phyloP scores from a whole-genome alignment of 2,329 filamentous ascomycete species.

The Penicillium sp. region DNA sequence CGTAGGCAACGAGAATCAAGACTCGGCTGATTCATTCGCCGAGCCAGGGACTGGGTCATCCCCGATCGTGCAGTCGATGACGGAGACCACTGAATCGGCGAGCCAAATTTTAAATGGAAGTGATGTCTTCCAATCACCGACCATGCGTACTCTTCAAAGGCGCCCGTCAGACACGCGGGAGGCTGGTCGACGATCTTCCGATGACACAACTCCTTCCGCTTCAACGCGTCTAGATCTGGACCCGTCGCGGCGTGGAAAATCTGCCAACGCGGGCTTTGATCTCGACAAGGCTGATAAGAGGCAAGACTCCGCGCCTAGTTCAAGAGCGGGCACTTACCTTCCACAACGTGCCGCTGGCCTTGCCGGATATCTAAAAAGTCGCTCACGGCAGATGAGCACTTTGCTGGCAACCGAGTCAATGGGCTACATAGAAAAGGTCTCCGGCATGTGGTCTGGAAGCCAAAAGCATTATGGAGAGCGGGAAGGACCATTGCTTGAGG shows the following conservation, averaged over 20 bases:
- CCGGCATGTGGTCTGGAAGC: conserved; percentile 93
- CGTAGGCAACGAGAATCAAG: conserved; percentile 58
- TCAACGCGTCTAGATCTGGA: conserved; percentile 27
- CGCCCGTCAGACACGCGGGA: conserved; percentile 31
- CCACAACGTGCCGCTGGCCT: conserved; percentile 80
- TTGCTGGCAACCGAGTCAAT: conserved; percentile 87
- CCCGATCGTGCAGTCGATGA: conserved; percentile 66
- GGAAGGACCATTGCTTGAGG: conserved; percentile 67
- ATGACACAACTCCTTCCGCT: conserved; percentile 37
- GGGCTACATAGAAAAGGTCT: conserved; percentile 95
- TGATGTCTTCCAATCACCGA: conserved; percentile 83
- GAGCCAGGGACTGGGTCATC: conserved; percentile 76
- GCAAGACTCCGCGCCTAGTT: conserved; percentile 21
- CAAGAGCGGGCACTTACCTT: conserved; percentile 69
- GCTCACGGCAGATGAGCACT: conserved; percentile 78
- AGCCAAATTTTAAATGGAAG: conserved; percentile 88
- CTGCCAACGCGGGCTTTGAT: conserved; percentile 16
- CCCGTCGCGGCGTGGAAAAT: conserved; percentile 9
- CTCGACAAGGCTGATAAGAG: conserved; percentile 28
- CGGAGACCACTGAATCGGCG: conserved; percentile 76
- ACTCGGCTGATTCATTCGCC: conserved; percentile 73
- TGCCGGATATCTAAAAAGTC: conserved; percentile 77
- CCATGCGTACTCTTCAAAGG: conserved; percentile 51
- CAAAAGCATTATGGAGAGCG: conserved; percentile 83
- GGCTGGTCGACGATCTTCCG: conserved; percentile 32